These are phyloP conservation scores for Paraglomus brasilianum DNA, from an alignment of 192 early-diverging fungal genomes.

Conservation along the genomic window DNA sequence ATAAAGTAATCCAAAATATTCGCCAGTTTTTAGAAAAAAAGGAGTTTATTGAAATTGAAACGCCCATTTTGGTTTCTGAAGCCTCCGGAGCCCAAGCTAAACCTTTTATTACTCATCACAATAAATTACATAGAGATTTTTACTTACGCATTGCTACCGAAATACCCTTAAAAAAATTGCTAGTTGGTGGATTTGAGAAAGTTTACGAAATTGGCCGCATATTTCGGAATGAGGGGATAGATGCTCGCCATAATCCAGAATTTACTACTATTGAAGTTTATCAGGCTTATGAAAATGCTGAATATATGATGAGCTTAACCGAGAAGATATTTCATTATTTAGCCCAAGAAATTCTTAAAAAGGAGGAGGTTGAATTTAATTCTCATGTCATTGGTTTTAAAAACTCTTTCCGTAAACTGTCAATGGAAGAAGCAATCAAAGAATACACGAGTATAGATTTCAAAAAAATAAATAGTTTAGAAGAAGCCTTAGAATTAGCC, in stretches of 20 bases:
- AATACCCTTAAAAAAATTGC: slow-evolving; percentile 83
- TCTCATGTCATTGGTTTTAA: neutral
- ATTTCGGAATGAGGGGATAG: slow-evolving; percentile 90
- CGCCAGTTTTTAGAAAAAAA: slow-evolving; percentile 61
- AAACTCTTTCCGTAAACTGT: neutral
- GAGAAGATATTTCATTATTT: slow-evolving; percentile 64
- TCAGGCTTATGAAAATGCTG: slow-evolving; percentile 72
- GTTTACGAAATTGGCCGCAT: slow-evolving; percentile 91
- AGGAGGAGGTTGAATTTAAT: slow-evolving; percentile 1
- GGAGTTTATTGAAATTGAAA: slow-evolving; percentile 82
- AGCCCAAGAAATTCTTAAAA: slow-evolving; percentile 17
- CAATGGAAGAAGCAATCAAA: slow-evolving; percentile 13
- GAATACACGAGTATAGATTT: slow-evolving; percentile 22
- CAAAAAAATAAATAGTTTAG: slow-evolving; percentile 33
- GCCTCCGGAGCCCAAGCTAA: slow-evolving; percentile 81
- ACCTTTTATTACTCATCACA: slow-evolving; percentile 70
- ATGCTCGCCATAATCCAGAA: slow-evolving; percentile 86
- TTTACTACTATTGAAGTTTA: slow-evolving; percentile 92
- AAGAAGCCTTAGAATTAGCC: slow-evolving; percentile 36
- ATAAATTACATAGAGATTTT: slow-evolving; percentile 68
- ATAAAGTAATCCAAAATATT: slow-evolving; percentile 61
- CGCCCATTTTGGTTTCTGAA: slow-evolving; percentile 70
- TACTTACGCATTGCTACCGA: slow-evolving; percentile 83
- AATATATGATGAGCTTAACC: slow-evolving; percentile 65
- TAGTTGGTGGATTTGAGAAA: slow-evolving; percentile 80